A percentile compares a stretch with the other conserved stretches of the same genome.
These are phyloP conservation scores for Oxytropis ochrocephala DNA, from an alignment of 306 rosid species.

Conservation along the genomic window DNA sequence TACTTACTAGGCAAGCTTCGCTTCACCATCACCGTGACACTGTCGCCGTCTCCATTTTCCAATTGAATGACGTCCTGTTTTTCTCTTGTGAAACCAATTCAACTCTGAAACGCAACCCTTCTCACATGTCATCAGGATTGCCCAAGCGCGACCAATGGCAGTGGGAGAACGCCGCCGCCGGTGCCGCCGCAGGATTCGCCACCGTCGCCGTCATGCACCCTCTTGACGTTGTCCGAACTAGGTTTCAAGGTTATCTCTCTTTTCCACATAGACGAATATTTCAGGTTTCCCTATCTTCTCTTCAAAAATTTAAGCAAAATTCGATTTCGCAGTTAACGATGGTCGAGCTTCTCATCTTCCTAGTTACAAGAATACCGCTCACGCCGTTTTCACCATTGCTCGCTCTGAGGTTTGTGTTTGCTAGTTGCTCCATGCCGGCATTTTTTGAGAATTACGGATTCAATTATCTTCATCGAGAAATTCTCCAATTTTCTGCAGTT, in stretches of 20 bases:
- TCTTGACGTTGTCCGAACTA: constrained; percentile 89
- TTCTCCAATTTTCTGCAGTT: background rate
- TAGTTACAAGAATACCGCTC: constrained; percentile 69
- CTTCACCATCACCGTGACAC: too few relatives aligned
- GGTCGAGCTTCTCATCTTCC: constrained; percentile 71
- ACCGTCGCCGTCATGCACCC: constrained; percentile 86
- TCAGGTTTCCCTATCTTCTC: background rate
- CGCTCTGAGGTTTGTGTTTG: constrained; percentile 68
- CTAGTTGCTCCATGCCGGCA: background rate
- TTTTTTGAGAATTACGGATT: background rate
- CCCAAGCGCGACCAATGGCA: constrained; percentile 47
- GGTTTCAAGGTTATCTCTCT: constrained; percentile 65
- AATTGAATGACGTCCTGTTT: background rate
- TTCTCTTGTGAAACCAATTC: background rate
- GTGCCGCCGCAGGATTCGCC: constrained; percentile 81
- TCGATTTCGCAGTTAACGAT: constrained; percentile 58
- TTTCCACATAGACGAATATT: background rate
- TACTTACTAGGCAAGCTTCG: too few relatives aligned
- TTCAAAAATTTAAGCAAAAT: background rate
- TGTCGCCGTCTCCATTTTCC: too few relatives aligned
- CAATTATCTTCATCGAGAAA: background rate
- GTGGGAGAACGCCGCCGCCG: constrained; percentile 84
- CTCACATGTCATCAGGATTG: constrained; percentile 20
- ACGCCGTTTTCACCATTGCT: constrained; percentile 77
- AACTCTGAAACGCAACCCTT: background rate